Conservation (phyloP, 257 asterid genomes). For the Voacanga thouarsii region DNA sequence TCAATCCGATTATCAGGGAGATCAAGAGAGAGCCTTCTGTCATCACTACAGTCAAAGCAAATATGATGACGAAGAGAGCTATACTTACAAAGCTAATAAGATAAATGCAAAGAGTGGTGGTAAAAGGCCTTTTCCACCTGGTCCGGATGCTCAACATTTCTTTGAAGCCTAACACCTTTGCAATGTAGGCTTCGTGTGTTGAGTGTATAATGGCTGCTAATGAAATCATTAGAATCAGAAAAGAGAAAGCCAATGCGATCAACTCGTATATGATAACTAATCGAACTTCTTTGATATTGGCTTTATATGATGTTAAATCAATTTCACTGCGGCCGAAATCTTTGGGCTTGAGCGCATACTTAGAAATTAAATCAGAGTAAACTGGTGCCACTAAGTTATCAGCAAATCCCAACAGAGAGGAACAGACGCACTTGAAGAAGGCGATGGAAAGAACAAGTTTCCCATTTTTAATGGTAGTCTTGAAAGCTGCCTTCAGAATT, state of each 20-base stretch:
- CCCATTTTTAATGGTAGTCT: slow-evolving; percentile 9
- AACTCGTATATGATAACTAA: neutral
- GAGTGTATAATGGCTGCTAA: neutral
- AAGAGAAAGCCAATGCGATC: neutral
- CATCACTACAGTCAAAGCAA: slow-evolving; percentile 6
- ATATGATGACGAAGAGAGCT: neutral
- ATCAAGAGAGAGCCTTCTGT: neutral
- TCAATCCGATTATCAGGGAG: neutral
- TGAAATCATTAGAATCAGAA: neutral
- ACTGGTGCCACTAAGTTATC: neutral
- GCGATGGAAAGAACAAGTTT: neutral
- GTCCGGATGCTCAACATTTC: neutral
- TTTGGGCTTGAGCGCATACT: neutral
- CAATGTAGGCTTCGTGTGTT: slow-evolving; percentile 10
- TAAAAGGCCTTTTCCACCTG: slow-evolving; percentile 9
- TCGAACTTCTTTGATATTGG: neutral
- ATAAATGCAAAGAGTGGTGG: slow-evolving; percentile 9
- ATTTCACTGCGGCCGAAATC: neutral
- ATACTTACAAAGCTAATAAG: neutral
- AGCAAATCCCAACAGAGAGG: neutral
- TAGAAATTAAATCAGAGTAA: neutral
- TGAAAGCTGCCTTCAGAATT: slow-evolving; percentile 7
- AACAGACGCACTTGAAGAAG: neutral
- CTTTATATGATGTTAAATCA: neutral
- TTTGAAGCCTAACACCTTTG: slow-evolving; percentile 2